phyloP scores from a whole-genome alignment of 805 yeast genomes.

The Starmerella sirachaensis region DNA sequence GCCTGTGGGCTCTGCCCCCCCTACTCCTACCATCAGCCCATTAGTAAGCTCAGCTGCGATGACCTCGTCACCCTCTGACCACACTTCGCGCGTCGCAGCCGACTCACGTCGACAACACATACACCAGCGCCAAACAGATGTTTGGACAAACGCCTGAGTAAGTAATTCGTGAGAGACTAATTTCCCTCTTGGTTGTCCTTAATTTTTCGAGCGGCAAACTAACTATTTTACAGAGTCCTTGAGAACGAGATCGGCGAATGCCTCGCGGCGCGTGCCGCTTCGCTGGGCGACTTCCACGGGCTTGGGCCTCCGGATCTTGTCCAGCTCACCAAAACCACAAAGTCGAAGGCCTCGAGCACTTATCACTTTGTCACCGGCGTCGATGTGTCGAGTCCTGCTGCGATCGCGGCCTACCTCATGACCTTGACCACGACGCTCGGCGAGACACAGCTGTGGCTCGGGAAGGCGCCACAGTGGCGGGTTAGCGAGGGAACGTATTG shows the following conservation, averaged over 20 bases:
- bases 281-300: constrained; percentile 37
- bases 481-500: constrained; percentile 34
- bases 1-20: no score
- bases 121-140: constrained; percentile 7
- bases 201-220: no score
- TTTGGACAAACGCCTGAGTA: constrained; percentile 19
- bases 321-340: constrained; percentile 35
- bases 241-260: constrained; percentile 44
- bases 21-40: no score
- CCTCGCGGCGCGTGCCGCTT: constrained; percentile 38
- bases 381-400: constrained; percentile 41
- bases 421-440: constrained; percentile 36
- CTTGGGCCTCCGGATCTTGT: constrained; percentile 69
- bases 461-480: constrained; percentile 38
- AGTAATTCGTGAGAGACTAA: constrained; percentile 2
- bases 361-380: constrained; percentile 45
- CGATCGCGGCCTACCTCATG: constrained; percentile 45
- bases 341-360: constrained; percentile 39
- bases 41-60: no score
- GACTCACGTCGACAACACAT: no score
- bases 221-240: constrained; percentile 10
- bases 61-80: no score
- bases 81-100: no score
- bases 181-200: no score
- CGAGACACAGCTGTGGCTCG: constrained; percentile 62